Base-by-base conservation (phyloP, 768 basidiomycete species). In the Imleria badia region DNA sequence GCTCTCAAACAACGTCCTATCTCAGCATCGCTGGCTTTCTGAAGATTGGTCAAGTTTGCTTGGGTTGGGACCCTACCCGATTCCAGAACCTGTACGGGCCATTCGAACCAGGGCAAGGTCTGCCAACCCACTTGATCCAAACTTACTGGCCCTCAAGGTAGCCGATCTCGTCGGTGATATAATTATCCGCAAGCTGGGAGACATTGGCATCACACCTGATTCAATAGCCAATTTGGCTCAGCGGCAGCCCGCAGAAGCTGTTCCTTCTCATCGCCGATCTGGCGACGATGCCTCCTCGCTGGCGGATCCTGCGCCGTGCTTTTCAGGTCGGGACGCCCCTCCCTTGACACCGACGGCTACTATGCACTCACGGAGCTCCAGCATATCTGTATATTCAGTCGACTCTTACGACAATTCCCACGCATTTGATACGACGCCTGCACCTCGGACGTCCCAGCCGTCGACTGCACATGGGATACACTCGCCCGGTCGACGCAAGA, bases 21-120 rank as follows among this genome's bases (percentile, higher is more conserved):
- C 12, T 8, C 38, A 43, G 10, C 50, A 48, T 0, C 51, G 39
- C 4, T 59, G 55, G 55, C 30, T 59, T 2, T 17, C 20, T 0
- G 39, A 45, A 8, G 42, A 52, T 23, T 59, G 55, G 51, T 48
- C 46, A 0, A 59, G 50, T 12, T 19, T 59, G 7, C 55, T 56
- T 5, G 58, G 55, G 1, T 3, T 52, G 29, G 55, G 55, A 1
- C 58, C 46, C 1, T 11, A 52, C 5, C 33, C 33, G 0, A 19
- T 29, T 14, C 58, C 45, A 6, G 50, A 52, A 6, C 55, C 58
- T 20, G 38, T 59, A 0, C 33, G 38, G 3, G 12, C 20, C 23
- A 9, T 41, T 35, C n/a, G 14, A 19, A 46, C n/a, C 0, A 45
- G 34, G 3, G 48, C 31, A 11, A 34, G 44, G 19, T 12, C 44